Percentiles rank a stretch among this genome's conserved stretches.
These are phyloP conservation scores for Didymella segeticola DNA, from an alignment of 2,329 filamentous ascomycete species.

Conservation along the genomic window DNA sequence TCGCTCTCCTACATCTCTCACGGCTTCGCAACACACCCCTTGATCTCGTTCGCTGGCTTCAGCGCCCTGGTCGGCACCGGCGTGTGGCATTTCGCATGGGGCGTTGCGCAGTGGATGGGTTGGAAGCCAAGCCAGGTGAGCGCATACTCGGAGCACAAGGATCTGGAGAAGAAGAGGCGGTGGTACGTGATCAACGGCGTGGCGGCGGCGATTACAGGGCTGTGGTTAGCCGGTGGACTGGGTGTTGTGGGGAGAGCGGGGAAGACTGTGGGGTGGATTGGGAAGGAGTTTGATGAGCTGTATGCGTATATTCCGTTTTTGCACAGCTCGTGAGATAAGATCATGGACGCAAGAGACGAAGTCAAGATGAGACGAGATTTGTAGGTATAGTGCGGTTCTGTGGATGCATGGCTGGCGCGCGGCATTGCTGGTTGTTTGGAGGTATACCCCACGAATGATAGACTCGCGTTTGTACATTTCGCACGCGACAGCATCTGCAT, in stretches of 20 bases:
- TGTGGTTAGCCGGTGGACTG: conserved; percentile 86
- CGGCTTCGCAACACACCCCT: conserved; percentile 76
- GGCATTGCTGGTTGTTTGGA: conserved; percentile 18
- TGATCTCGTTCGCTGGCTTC: conserved; percentile 73
- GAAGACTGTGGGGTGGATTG: conserved; percentile 76
- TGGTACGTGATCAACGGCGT: conserved; percentile 76
- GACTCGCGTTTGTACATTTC: too few relatives aligned
- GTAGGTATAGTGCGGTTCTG: neutral
- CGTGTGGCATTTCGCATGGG: conserved; percentile 82
- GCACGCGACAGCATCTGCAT: too few relatives aligned
- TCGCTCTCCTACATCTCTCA: conserved; percentile 84
- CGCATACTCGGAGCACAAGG: conserved; percentile 56
- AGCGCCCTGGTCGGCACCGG: conserved; percentile 69
- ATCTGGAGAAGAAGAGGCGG: conserved; percentile 65
- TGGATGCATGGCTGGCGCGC: neutral
- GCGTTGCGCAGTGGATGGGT: conserved; percentile 81
- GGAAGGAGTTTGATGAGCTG: conserved; percentile 77
- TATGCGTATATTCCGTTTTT: conserved; percentile 67
- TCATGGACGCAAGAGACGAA: neutral
- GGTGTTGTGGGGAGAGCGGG: conserved; percentile 79
- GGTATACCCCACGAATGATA: conserved; percentile 30
- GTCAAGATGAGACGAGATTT: too few relatives aligned
- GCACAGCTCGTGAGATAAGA: conserved; percentile 50
- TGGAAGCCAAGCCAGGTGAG: conserved; percentile 64
- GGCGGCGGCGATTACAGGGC: conserved; percentile 61